Evolutionary conservation across 2,329 filamentous ascomycete species (phyloP).

Genomic region (Sarocladium oryzae): DNA sequence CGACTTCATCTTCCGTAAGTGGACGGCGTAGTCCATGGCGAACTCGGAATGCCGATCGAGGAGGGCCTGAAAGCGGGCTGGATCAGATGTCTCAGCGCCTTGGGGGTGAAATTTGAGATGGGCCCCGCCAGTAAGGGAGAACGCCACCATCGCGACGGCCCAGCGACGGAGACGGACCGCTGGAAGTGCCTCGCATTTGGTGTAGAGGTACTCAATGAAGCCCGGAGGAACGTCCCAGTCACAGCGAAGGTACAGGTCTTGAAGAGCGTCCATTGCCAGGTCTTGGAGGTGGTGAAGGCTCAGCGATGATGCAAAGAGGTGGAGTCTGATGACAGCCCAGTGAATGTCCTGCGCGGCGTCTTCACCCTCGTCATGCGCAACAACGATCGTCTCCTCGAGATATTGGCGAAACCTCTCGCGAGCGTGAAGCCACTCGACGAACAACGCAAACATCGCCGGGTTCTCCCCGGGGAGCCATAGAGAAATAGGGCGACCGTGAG

Average conservation of each 20-base stretch:
- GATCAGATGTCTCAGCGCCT: conserved; percentile 20
- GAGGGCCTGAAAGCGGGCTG: conserved; percentile 33
- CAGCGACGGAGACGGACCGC: conserved; percentile 50
- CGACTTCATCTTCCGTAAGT: conserved; percentile 45
- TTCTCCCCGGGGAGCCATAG: conserved; percentile 40
- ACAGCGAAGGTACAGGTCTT: conserved; percentile 51
- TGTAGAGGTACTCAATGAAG: conserved; percentile 47
- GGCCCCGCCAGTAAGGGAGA: conserved; percentile 35
- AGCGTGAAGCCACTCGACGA: conserved; percentile 46
- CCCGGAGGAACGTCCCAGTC: conserved; percentile 51
- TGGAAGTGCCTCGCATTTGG: conserved; percentile 41
- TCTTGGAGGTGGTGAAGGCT: conserved; percentile 47
- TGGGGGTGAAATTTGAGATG: conserved; percentile 20
- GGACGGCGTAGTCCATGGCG: conserved; percentile 42
- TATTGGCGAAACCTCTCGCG: conserved; percentile 32
- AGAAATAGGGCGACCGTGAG: conserved; percentile 17
- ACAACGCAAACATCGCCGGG: conserved; percentile 46
- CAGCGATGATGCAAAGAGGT: conserved; percentile 50
- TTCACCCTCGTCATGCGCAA: conserved; percentile 21
- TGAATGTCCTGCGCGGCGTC: conserved; percentile 36
- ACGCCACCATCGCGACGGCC: conserved; percentile 56
- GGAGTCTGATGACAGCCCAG: conserved; percentile 50
- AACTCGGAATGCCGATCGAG: conserved; percentile 41
- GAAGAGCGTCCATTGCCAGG: conserved; percentile 49
- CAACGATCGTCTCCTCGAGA: conserved; percentile 33